Evolutionary conservation across 1,284 basidiomycete genomes (phyloP).

Genomic region (Golubevia pallescens): DNA sequence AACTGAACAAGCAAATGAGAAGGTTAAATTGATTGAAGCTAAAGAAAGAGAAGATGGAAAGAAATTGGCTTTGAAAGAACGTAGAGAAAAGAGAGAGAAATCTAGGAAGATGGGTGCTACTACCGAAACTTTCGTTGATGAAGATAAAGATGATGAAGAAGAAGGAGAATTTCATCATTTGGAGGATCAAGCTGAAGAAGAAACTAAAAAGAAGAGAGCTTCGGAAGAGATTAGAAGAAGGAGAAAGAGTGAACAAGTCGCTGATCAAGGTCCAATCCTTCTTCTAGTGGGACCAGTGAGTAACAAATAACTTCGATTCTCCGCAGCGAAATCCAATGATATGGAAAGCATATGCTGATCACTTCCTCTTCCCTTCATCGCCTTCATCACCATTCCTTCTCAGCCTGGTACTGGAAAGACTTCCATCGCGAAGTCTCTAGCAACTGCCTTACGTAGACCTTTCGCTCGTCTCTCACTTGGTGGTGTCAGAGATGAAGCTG

Average conservation of each 20-base stretch:
- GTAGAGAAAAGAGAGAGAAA: neutral
- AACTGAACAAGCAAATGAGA: constrained; percentile 52
- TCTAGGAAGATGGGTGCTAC: neutral
- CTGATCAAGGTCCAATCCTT: constrained; percentile 76
- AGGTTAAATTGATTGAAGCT: constrained; percentile 24
- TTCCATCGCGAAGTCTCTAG: constrained; percentile 70
- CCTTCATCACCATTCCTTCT: constrained; percentile 72
- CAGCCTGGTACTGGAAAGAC: constrained; percentile 86
- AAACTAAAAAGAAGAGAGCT: neutral
- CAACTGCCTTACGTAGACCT: constrained; percentile 78
- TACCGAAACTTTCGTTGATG: constrained; percentile 13
- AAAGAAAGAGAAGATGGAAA: constrained; percentile 21
- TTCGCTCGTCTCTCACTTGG: constrained; percentile 62
- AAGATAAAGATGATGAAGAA: constrained; percentile 23
- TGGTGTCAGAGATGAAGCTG: constrained; percentile 66
- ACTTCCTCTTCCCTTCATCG: constrained; percentile 16
- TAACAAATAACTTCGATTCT: constrained; percentile 8
- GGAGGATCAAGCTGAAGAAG: neutral
- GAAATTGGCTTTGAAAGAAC: neutral
- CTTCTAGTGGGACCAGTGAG: constrained; percentile 69
- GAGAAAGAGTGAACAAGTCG: neutral
- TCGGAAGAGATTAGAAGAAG: neutral
- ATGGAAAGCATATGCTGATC: constrained; percentile 56
- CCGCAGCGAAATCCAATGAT: neutral
- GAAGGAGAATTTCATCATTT: constrained; percentile 8